A percentile compares a stretch with the other conserved stretches of the same genome.
phyloP scores from a whole-genome alignment of 345 rosid species.

The Euphorbia lathyris region DNA sequence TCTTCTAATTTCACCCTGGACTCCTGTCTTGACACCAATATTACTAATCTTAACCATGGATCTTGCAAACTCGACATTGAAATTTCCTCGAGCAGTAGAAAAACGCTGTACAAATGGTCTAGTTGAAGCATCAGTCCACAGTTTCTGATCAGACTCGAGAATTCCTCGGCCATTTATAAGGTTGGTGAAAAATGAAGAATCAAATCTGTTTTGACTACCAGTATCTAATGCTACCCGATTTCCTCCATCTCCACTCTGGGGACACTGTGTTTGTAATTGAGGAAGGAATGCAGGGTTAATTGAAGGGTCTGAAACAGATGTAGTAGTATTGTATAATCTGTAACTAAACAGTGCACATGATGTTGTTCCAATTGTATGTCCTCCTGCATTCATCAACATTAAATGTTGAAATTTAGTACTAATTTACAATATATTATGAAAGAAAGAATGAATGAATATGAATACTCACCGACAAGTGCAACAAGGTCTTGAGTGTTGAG shows the following conservation, averaged over 20 bases:
- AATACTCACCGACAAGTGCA: slow-evolving; percentile 33
- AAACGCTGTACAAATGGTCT: slow-evolving; percentile 36
- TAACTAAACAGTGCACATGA: background rate
- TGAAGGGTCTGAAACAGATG: slow-evolving; percentile 31
- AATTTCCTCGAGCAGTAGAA: slow-evolving; percentile 21
- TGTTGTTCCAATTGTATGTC: slow-evolving; percentile 42
- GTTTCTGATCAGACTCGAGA: slow-evolving; percentile 50
- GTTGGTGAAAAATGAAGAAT: slow-evolving; percentile 46
- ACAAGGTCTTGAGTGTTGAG: slow-evolving; percentile 39
- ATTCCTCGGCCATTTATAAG: slow-evolving; percentile 43
- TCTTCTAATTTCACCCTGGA: slow-evolving; percentile 41
- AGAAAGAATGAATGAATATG: too few species aligned
- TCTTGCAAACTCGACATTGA: slow-evolving; percentile 26
- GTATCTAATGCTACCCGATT: slow-evolving; percentile 46
- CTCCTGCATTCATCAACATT: slow-evolving; percentile 30
- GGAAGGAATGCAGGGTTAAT: slow-evolving; percentile 41
- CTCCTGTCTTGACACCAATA: slow-evolving; percentile 37
- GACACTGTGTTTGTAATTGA: slow-evolving; percentile 46
- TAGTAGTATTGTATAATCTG: background rate
- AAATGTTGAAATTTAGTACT: too few species aligned
- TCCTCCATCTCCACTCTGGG: slow-evolving; percentile 33
- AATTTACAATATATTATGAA: too few species aligned
- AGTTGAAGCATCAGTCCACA: slow-evolving; percentile 44
- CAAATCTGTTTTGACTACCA: slow-evolving; percentile 42
- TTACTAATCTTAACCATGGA: slow-evolving; percentile 47